Evolutionary conservation across 257 asterid genomes (phyloP).

Genomic region (Jacaranda mimosifolia): DNA sequence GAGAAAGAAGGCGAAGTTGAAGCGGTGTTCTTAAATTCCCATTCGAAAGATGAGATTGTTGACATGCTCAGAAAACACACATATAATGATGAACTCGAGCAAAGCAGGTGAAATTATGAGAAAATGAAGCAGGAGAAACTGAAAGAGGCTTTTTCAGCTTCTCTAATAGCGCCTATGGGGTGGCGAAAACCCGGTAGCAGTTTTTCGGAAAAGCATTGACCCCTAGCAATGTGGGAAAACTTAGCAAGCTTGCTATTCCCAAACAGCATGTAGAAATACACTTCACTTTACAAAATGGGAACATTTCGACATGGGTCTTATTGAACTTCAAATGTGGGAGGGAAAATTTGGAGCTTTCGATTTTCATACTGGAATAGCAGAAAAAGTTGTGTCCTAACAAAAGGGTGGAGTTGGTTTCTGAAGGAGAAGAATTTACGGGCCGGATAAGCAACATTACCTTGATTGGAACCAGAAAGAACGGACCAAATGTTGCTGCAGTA

Average conservation of each 20-base stretch:
- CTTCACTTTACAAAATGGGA: conserved; percentile 62
- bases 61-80: conserved; percentile 94
- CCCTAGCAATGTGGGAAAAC: conserved; percentile 82
- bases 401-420: conserved; percentile 92
- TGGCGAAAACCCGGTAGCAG: conserved; percentile 52
- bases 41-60: conserved; percentile 81
- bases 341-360: conserved; percentile 84
- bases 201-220: conserved; percentile 89
- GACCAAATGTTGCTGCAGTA: too few species aligned
- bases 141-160: conserved; percentile 23
- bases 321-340: conserved; percentile 73
- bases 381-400: conserved; percentile 82
- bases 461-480: too few species aligned
- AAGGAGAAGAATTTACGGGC: conserved; percentile 77
- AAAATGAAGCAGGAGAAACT: background rate
- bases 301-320: conserved; percentile 60
- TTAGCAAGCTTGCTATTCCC: conserved; percentile 77
- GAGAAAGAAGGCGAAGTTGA: conserved; percentile 55
- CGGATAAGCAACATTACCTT: too few species aligned
- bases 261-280: conserved; percentile 83
- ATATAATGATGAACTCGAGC: conserved; percentile 79
- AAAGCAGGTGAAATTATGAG: conserved; percentile 56
- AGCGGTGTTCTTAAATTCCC: conserved; percentile 61
- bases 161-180: conserved; percentile 29
- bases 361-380: conserved; percentile 93